Percentiles rank a stretch among this genome's conserved stretches.
Conservation (phyloP, 352 stramenopile species). For the Globisporangium alternatum region DNA sequence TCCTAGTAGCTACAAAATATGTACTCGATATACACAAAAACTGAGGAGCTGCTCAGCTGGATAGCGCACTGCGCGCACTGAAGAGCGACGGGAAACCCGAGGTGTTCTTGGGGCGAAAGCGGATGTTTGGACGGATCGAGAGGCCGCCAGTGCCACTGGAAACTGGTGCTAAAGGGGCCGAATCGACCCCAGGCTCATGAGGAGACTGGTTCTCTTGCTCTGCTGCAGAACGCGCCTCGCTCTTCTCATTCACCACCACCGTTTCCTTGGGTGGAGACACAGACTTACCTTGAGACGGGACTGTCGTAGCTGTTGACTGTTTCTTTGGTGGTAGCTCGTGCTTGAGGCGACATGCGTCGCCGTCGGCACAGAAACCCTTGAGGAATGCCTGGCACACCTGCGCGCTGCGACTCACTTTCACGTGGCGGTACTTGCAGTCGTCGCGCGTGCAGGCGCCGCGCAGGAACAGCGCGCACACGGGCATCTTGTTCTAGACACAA, state of each 20-base stretch:
- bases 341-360: slow-evolving; percentile 46
- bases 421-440: slow-evolving; percentile 73
- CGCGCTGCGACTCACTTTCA: slow-evolving; percentile 73
- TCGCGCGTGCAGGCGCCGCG: slow-evolving; percentile 69
- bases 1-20: background rate
- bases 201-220: slow-evolving; percentile 17
- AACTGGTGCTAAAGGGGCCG: slow-evolving; percentile 2
- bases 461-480: slow-evolving; percentile 78
- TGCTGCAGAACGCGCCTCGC: background rate
- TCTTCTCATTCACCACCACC: background rate
- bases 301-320: background rate
- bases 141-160: slow-evolving; percentile 20
- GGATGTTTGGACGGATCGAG: slow-evolving; percentile 66
- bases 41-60: background rate
- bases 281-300: slow-evolving; percentile 36
- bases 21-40: slow-evolving; percentile 2
- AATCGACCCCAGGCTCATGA: background rate
- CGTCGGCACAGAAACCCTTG: slow-evolving; percentile 64
- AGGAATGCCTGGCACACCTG: slow-evolving; percentile 63
- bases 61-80: slow-evolving; percentile 12
- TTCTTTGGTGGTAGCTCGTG: slow-evolving; percentile 57
- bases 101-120: slow-evolving; percentile 55
- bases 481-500: slow-evolving; percentile 71
- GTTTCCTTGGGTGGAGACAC: slow-evolving; percentile 7
- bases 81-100: slow-evolving; percentile 48